Evolutionary conservation across 257 asterid genomes (phyloP), one percentile per base, ranked within the genome.

Genomic region (Gardenia jasminoides): DNA sequence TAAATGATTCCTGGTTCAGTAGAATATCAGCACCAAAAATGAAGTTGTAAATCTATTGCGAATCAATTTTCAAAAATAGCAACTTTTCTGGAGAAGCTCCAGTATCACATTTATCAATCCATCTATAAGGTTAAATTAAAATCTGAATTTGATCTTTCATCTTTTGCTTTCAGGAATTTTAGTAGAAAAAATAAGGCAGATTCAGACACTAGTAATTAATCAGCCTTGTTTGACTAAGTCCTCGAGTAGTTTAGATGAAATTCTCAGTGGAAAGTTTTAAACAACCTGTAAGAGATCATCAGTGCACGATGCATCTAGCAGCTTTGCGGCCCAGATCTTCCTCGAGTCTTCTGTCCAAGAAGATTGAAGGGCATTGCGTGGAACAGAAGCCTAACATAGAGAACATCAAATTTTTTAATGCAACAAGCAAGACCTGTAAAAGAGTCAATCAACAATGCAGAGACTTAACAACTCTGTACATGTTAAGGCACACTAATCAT

Each of bases 311-410:
- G 91, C 82, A 72, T 71, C 88, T 67, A 89, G 94, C 82, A 96
- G 87, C 88, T 85, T 92, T 30, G 84, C 62, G 70, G 95, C 98
- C 98, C 98, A 96, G 22, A 84, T 78, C 78, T 82, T 84, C 85
- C 99, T 85, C 54, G 71, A 54, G 61, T 92, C 97, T 84, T 89
- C 97, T 15, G 92, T 86, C 99, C 99, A 96, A 76, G 90, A 88
- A 80, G 92, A 85, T 83, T 86, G 90, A 83, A 96, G 91, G 70
- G 96, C 97, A 80, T 92, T 94, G 17, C 80, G 31, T 28, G 97
- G 98, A 85, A 93, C 86, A 86, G 87, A 90, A 72, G 87, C 96
- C 99, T 96, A 92, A 54, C 78, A 82, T 20, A 67, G 44, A 41
- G 36, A 78, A 50, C 70, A 78, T 11, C 2, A 17, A 36, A 44